Percentiles rank a stretch among this genome's conserved stretches.
phyloP scores from a whole-genome alignment of 1,284 basidiomycete species.

The Cystobasidium pallidum region DNA sequence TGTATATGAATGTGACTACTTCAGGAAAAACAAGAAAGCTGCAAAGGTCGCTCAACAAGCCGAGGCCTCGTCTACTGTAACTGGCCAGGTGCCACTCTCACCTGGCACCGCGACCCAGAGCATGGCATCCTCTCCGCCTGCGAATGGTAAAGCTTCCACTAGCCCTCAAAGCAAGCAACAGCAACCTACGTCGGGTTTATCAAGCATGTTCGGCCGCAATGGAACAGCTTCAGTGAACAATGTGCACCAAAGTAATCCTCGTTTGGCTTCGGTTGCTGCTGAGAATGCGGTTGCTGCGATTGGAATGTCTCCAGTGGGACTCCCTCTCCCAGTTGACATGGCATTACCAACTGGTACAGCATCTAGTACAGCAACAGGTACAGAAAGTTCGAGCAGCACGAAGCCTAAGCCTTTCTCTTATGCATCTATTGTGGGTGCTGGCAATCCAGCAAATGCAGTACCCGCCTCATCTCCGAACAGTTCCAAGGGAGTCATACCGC shows the following conservation, averaged over 20 bases:
- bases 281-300: constrained; percentile 32
- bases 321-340: constrained; percentile 26
- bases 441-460: not conserved
- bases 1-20: not conserved
- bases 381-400: not conserved
- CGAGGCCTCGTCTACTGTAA: constrained; percentile 1
- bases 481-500: not conserved
- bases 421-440: constrained; percentile 19
- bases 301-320: constrained; percentile 41
- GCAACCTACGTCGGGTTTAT: constrained; percentile 29
- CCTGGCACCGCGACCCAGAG: not conserved
- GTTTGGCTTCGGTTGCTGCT: not conserved
- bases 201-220: constrained; percentile 41
- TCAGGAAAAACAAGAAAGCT: constrained; percentile 45
- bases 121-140: not conserved
- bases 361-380: constrained; percentile 5
- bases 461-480: not conserved
- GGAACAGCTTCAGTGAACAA: not conserved
- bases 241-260: not conserved
- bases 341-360: constrained; percentile 9
- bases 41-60: constrained; percentile 30
- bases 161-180: not conserved
- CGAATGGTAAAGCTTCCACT: not conserved
- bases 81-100: constrained; percentile 9
- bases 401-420: constrained; percentile 41